Base-by-base conservation (phyloP, 2,329 filamentous ascomycete genomes). In the Sarocladium kiliense region DNA sequence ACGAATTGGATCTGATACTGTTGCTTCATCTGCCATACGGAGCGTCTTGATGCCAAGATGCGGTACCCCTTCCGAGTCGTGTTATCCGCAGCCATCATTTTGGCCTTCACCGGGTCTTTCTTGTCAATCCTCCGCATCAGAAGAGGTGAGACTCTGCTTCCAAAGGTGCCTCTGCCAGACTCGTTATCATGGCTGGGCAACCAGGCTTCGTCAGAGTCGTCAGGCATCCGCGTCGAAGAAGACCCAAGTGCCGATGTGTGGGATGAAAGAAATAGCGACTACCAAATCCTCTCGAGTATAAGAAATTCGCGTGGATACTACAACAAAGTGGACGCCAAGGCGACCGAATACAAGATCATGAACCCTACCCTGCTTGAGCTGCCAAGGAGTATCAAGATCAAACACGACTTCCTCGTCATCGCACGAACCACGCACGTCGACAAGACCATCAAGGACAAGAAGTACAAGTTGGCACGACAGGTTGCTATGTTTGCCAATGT, bases 321-420 rank as follows among this genome's bases (percentile, higher is more conserved):
- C 25, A 51, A 56, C 25, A 51, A 19, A 19, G 37, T 56, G 32
- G 27, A 51, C 36, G 32, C 37, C 23, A 16, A 42, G 21, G 16
- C 18, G n/a, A 42, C 26, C 27, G 54, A 27, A 5, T 21, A 47
- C 16, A 34, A 53, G 16, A 51, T 56, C 18, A 27, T 56, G 34
- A 56, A 56, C 34, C 54, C 54, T 7, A 56, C 54, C 19, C 16
- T 56, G 16, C 34, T 56, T 32, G 54, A 56, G 34, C 54, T 56
- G 18, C 54, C 54, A 10, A 32, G 10, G 14, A 32, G 34, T 14
- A 30, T 23, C 25, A 34, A 36, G 16, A 50, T 30, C 45, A 9
- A 11, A 14, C 47, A 56, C 26, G 45, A 56, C 25, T 56, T 51
- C 25, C 25, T 56, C 25, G 34, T 56, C 36, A 37, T 56, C 16